Evolutionary conservation across 2,329 filamentous ascomycete genomes (phyloP).

Genomic region (Aspergillus tubingensis): DNA sequence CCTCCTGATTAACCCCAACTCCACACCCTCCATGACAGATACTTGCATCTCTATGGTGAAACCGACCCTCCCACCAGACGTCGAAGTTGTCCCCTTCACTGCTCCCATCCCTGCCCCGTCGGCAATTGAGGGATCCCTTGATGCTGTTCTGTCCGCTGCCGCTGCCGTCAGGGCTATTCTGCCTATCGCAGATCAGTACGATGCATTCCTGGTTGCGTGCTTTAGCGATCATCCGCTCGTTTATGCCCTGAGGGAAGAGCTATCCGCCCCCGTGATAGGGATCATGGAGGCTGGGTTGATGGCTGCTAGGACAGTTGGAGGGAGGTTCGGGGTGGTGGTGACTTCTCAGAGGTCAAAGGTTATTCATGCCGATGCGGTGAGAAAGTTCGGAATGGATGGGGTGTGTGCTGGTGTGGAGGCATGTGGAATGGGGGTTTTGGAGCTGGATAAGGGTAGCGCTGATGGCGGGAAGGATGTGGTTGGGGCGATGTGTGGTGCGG

Average conservation of each 20-base stretch:
- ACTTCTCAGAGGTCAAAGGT: constrained; percentile 44
- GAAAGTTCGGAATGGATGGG: constrained; percentile 44
- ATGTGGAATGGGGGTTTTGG: constrained; percentile 48
- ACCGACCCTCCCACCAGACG: constrained; percentile 49
- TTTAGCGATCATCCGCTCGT: constrained; percentile 53
- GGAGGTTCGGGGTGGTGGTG: constrained; percentile 49
- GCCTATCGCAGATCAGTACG: constrained; percentile 46
- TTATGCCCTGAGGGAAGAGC: constrained; percentile 50
- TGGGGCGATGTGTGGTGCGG: constrained; percentile 40
- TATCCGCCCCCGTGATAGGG: constrained; percentile 48
- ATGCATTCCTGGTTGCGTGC: constrained; percentile 54
- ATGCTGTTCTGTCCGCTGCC: constrained; percentile 54
- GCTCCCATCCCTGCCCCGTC: constrained; percentile 51
- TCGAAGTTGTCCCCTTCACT: constrained; percentile 54
- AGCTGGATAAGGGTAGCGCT: constrained; percentile 38
- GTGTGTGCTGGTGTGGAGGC: constrained; percentile 49
- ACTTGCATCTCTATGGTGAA: constrained; percentile 49
- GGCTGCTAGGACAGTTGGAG: constrained; percentile 52
- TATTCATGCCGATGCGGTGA: constrained; percentile 44
- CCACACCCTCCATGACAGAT: constrained; percentile 50
- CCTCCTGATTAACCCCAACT: constrained; percentile 53
- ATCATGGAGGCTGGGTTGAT: constrained; percentile 57
- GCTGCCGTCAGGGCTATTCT: constrained; percentile 46
- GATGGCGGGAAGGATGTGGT: constrained; percentile 6
- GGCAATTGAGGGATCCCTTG: constrained; percentile 54